Evolutionary conservation across 768 basidiomycete genomes (phyloP).

Genomic region (Boletus rubropictus): DNA sequence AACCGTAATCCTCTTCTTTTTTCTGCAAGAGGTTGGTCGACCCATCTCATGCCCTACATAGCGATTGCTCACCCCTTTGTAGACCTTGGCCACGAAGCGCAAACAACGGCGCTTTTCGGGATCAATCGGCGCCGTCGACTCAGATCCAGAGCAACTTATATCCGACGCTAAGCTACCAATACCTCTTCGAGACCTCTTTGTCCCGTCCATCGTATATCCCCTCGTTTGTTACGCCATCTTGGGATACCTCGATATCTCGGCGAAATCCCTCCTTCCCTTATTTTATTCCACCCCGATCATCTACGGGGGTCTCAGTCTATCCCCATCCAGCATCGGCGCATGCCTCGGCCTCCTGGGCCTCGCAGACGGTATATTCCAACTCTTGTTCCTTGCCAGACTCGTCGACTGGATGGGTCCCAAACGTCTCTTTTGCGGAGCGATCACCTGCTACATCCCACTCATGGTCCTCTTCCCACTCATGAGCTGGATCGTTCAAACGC

Average conservation of each 20-base stretch:
- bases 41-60: no score
- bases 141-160: constrained; percentile 4
- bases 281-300: constrained; percentile 36
- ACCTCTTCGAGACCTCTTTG: constrained; percentile 38
- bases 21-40: constrained; percentile 48
- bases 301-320: constrained; percentile 35
- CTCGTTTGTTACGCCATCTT: constrained; percentile 31
- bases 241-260: constrained; percentile 36
- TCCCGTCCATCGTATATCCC: constrained; percentile 29
- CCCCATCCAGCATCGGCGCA: constrained; percentile 35
- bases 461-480: constrained; percentile 32
- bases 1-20: constrained; percentile 38
- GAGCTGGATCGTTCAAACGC: constrained; percentile 39
- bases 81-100: constrained; percentile 12
- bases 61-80: constrained; percentile 4
- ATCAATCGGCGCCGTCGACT: neutral
- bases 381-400: constrained; percentile 34
- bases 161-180: constrained; percentile 25
- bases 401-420: constrained; percentile 34
- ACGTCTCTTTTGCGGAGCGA: constrained; percentile 24
- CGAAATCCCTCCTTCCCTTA: constrained; percentile 34
- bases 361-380: constrained; percentile 35
- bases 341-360: constrained; percentile 34
- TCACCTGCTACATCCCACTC: constrained; percentile 18
- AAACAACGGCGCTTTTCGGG: neutral